These are phyloP conservation scores for Globisporangium nodosum DNA, from an alignment of 352 stramenopile genomes.

Conservation along the genomic window DNA sequence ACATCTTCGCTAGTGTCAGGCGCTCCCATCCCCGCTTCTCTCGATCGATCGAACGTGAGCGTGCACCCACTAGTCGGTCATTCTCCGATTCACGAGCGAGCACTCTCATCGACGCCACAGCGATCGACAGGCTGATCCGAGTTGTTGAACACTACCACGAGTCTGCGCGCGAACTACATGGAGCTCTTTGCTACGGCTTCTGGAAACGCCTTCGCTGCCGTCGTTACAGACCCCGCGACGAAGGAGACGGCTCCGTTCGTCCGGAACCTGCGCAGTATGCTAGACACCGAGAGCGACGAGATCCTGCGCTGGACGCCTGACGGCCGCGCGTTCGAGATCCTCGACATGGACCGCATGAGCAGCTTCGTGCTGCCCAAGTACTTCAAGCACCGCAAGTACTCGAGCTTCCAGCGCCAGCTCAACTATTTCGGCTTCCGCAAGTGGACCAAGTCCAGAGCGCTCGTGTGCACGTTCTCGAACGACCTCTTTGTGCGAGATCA, in stretches of 20 bases:
- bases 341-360: constrained; percentile 38
- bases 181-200: no score
- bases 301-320: constrained; percentile 19
- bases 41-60: no score
- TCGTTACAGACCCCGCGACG: not conserved
- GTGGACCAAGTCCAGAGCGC: constrained; percentile 71
- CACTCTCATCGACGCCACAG: not conserved
- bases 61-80: no score
- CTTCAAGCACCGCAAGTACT: constrained; percentile 85
- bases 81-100: no score
- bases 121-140: no score
- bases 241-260: constrained; percentile 27
- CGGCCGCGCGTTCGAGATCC: constrained; percentile 80
- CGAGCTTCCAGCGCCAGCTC: constrained; percentile 86
- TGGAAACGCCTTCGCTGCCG: not conserved
- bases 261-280: constrained; percentile 27
- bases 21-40: no score
- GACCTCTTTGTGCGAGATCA: constrained; percentile 58
- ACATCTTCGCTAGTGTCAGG: no score
- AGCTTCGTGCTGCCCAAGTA: constrained; percentile 73
- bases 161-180: no score
- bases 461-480: constrained; percentile 75
- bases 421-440: constrained; percentile 81
- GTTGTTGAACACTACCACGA: no score
- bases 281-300: constrained; percentile 23